Percentiles rank a stretch among this genome's conserved stretches.
Evolutionary conservation across 176 grass and related monocot genomes (phyloP).

Genomic region (Oryza officinalis): DNA sequence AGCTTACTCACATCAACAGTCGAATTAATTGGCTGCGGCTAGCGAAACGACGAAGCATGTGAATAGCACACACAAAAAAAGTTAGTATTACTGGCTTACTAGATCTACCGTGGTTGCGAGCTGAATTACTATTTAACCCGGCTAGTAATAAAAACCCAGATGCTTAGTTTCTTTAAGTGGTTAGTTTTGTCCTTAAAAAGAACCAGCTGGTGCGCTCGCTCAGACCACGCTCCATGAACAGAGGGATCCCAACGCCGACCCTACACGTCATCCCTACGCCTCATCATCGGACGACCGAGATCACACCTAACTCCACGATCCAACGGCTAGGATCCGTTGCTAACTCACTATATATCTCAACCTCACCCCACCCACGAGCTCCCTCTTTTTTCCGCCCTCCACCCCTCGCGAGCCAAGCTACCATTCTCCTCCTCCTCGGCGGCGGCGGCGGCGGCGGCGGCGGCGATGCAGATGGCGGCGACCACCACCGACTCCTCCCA

Average conservation of each 20-base stretch:
- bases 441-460: constrained; percentile 39
- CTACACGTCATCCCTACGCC: constrained; percentile 7
- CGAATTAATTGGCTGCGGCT: not conserved
- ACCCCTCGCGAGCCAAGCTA: constrained; percentile 35
- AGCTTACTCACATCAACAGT: too few species aligned
- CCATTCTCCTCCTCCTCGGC: constrained; percentile 18
- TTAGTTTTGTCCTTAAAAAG: not conserved
- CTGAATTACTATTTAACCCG: not conserved
- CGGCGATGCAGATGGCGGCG: constrained; percentile 56
- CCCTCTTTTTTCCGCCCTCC: constrained; percentile 56
- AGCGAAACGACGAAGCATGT: not conserved
- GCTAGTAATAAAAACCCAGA: not conserved
- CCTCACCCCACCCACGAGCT: constrained; percentile 37
- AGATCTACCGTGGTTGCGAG: not conserved
- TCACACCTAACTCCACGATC: constrained; percentile 28
- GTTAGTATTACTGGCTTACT: not conserved
- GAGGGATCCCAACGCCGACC: not conserved
- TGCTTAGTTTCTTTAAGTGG: not conserved
- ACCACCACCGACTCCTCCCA: constrained; percentile 46
- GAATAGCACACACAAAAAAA: not conserved
- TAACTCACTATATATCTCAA: constrained; percentile 6
- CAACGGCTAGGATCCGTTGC: constrained; percentile 30
- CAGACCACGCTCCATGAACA: not conserved
- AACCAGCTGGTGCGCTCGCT: not conserved
- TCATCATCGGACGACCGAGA: constrained; percentile 28